Evolutionary conservation across 1,284 basidiomycete genomes (phyloP), one percentile per base, ranked within the genome.

Genomic region (Austroboletus novae-zelandiae): DNA sequence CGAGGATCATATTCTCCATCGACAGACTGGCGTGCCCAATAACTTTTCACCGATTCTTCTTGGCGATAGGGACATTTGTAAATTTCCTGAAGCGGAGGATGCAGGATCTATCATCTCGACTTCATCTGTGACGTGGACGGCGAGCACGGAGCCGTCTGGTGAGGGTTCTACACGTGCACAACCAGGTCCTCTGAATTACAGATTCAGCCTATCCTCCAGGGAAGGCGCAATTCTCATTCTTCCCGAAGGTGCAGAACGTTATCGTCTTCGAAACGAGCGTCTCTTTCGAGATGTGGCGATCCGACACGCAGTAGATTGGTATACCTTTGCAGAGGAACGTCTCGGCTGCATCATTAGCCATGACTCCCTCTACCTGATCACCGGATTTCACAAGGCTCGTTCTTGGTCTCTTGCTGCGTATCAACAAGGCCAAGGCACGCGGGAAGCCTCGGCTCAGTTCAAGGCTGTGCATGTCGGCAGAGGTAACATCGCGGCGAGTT

Each of bases 221-320:
- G 62, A 61, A 40, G 62, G 62, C 2, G 64, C 56, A 1, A 23
- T 59, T 5, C 64, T 63, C 15, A 27, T 65, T 27, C 61, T 67
- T 5, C 36, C 36, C 18, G 36, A 39, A 20, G 36, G 36, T 4
- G 36, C 36, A 5, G 36, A 39, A 18, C 2, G 18, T 17, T 18
- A 39, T 18, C 18, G 20, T 10, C 6, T 39, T 9, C 36, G 36
- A 23, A 9, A 39, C 18, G 18, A 18, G 3, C 36, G 36, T 11
- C 36, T 18, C 8, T 14, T 39, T 39, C 20, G 36, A 39, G 46
- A 53, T 10, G 29, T 45, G 17, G 60, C 57, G 8, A 50, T 48
- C 1, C n/a, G 35, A 44, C 43, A 56, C 7, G 57, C 49, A 9
- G 43, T 45, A 9, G 50, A 61, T 9, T 61, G 60, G 62, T 64